Conservation (phyloP, 2,329 filamentous ascomycete species). For the Colletotrichum viniferum region DNA sequence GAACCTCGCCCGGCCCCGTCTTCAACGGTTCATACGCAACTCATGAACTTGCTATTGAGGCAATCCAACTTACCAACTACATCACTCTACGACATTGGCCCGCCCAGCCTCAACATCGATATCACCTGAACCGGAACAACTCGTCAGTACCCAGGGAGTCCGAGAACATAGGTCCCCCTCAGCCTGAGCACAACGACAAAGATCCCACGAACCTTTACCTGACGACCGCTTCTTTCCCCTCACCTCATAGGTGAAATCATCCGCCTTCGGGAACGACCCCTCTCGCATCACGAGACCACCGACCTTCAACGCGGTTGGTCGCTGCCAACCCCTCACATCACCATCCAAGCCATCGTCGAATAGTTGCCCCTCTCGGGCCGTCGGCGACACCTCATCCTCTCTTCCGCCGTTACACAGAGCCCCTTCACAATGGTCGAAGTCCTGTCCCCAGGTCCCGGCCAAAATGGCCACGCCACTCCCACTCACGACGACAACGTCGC, state of each 20-base stretch:
- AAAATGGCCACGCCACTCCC: constrained; percentile 17
- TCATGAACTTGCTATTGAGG: constrained; percentile 50
- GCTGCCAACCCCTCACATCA: background rate
- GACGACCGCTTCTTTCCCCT: background rate
- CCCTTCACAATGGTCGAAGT: constrained; percentile 36
- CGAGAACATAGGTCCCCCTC: background rate
- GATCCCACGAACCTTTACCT: background rate
- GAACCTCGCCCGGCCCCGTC: constrained; percentile 13
- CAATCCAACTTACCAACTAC: background rate
- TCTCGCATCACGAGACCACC: background rate
- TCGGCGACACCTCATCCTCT: background rate
- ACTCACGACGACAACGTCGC: constrained; percentile 22
- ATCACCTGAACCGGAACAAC: constrained; percentile 4
- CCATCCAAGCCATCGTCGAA: background rate
- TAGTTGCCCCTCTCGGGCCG: background rate
- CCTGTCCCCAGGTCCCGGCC: constrained; percentile 25
- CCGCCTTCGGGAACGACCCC: background rate
- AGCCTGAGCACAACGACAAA: background rate
- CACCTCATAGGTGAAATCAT: background rate
- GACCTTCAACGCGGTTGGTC: background rate
- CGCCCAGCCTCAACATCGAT: constrained; percentile 20
- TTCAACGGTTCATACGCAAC: constrained; percentile 7
- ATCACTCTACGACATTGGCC: constrained; percentile 26
- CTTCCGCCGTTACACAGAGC: background rate
- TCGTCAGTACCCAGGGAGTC: background rate